These are phyloP conservation scores for Diplodia mutila DNA, from an alignment of 2,329 filamentous ascomycete species.

Conservation along the genomic window DNA sequence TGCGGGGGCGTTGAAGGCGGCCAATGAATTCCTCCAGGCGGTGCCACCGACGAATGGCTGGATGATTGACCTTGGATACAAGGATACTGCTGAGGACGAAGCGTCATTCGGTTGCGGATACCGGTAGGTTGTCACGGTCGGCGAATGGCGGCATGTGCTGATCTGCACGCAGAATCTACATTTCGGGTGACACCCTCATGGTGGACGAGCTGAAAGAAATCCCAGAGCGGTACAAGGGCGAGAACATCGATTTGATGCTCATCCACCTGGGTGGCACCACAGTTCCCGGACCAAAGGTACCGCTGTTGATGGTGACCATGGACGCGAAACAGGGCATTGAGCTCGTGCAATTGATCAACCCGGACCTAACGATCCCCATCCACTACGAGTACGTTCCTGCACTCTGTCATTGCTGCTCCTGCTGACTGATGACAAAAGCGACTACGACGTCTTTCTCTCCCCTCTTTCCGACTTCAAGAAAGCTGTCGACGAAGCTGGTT, in stretches of 20 bases:
- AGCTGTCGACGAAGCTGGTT: not conserved
- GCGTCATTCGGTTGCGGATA: not conserved
- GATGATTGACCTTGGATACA: slow-evolving; percentile 65
- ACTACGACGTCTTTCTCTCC: not conserved
- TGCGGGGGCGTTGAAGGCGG: slow-evolving; percentile 38
- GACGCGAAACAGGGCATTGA: slow-evolving; percentile 65
- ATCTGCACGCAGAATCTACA: slow-evolving; percentile 64
- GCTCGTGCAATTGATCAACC: slow-evolving; percentile 62
- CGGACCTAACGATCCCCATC: slow-evolving; percentile 66
- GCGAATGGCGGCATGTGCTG: slow-evolving; percentile 40
- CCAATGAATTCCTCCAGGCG: slow-evolving; percentile 54
- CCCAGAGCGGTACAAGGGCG: slow-evolving; percentile 54
- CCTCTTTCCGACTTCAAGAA: not conserved
- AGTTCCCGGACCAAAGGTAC: slow-evolving; percentile 62
- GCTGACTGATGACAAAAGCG: not conserved
- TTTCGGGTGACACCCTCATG: slow-evolving; percentile 67
- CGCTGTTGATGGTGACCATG: slow-evolving; percentile 71
- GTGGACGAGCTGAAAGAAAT: slow-evolving; percentile 66
- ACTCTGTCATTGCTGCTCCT: not conserved
- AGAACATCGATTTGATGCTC: slow-evolving; percentile 68
- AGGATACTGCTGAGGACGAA: not conserved
- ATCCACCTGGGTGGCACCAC: slow-evolving; percentile 69
- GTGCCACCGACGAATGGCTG: slow-evolving; percentile 70
- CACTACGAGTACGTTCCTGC: slow-evolving; percentile 56
- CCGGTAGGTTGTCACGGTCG: not conserved